Base-by-base conservation (phyloP, 257 asterid species). In the Voacanga thouarsii region DNA sequence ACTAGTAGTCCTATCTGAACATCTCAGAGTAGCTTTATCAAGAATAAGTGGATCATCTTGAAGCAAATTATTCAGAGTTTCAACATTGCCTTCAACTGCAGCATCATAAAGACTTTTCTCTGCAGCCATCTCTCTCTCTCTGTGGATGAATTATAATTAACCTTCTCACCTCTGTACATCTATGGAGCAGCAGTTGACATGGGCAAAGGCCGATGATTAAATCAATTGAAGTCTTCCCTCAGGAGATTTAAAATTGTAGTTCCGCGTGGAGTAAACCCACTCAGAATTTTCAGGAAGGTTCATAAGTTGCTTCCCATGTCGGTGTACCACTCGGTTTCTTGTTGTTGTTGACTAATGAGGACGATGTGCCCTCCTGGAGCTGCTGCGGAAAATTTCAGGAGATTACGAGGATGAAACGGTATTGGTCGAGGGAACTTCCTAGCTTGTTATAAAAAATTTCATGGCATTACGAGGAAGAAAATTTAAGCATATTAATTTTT, bases 1-100 rank as follows among this genome's bases (percentile, higher is more conserved):
- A 2, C 89, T 90, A 19, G n/a, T n/a, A n/a, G 87, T 87, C 73
- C 82, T 89, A 15, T 75, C n/a, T n/a, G 56, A 71, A 18, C 49
- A 75, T 44, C 12, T 83, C 16, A 83, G 16, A 19, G 16, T 26
- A 39, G 47, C 57, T 78, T 86, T 86, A 37, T 86, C 85, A 7
- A 86, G 87, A 60, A 88, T 47, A 8, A 79, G 12, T n/a, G 59
- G 61, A 80, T 85, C 86, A 0, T 78, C 73, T 65, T 76, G 45
- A 6, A 84, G 69, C 41, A 88, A 77, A 0, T 84, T 60, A 0
- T 30, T 77, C 67, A 86, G 76, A 60, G 71, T 63, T 12, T 0
- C 16, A 0, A 37, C 41, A 44, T 80, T 64, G 3, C 87, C 87
- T 24, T 51, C 60, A n/a, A 71, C 43, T 68, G 90, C 92, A 24